Conservation (phyloP, 169 alveolate genomes). For the Theileria annulata region DNA sequence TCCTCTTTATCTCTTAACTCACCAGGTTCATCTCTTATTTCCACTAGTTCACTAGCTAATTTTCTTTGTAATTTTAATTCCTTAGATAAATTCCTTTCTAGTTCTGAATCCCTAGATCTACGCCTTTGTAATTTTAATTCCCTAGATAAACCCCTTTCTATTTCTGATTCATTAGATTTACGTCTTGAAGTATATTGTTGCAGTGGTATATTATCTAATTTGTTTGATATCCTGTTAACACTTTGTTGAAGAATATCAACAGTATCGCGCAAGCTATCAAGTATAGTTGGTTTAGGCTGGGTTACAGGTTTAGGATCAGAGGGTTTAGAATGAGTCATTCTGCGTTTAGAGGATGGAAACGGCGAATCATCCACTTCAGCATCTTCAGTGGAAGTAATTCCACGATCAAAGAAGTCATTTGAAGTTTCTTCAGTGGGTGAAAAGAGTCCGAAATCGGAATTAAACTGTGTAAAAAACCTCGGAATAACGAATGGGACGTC, state of each 20-base stretch:
- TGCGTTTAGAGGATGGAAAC: not conserved
- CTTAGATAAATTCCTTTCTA: not conserved
- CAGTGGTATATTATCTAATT: not conserved
- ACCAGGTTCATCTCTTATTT: not conserved
- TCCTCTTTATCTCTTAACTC: not conserved
- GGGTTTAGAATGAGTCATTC: too few species aligned
- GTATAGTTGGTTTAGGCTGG: not conserved
- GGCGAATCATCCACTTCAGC: conserved; percentile 6
- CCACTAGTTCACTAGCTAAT: too few species aligned
- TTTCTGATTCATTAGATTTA: not conserved
- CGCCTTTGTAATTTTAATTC: not conserved
- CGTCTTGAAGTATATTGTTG: not conserved
- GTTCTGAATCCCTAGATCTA: not conserved
- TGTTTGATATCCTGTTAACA: not conserved
- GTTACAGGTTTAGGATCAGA: not conserved
- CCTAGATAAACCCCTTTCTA: not conserved
- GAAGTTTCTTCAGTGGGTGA: not conserved
- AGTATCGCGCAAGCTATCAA: not conserved
- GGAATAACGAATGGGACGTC: conserved; percentile 42
- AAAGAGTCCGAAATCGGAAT: conserved; percentile 14
- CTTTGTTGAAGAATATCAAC: not conserved
- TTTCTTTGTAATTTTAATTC: not conserved
- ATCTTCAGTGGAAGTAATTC: conserved; percentile 57
- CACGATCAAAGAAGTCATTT: conserved; percentile 50
- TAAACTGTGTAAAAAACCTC: conserved; percentile 23